A percentile compares a stretch with the other conserved stretches of the same genome.
Conservation (phyloP, 2,329 filamentous ascomycete genomes). For the Phialophora macrospora region DNA sequence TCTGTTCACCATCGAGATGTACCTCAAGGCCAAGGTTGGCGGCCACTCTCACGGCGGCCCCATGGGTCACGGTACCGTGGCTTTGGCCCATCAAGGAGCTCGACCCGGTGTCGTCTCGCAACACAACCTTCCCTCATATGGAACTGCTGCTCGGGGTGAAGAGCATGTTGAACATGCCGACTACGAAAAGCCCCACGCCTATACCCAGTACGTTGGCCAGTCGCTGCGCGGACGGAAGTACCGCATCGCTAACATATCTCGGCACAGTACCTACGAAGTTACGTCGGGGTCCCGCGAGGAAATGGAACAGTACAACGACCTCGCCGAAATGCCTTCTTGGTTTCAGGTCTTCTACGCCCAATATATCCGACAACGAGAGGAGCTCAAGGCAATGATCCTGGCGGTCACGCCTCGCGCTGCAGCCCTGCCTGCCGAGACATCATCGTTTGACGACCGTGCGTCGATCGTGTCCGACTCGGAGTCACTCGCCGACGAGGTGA, state of each 20-base stretch:
- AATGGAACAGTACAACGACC: conserved; percentile 51
- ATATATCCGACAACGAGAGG: conserved; percentile 64
- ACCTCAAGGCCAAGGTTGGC: conserved; percentile 35
- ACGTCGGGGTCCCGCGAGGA: conserved; percentile 10
- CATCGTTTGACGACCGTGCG: background rate
- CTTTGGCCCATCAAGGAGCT: background rate
- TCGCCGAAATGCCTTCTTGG: conserved; percentile 70
- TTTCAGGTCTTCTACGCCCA: conserved; percentile 65
- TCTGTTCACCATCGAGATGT: conserved; percentile 36
- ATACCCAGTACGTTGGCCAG: background rate
- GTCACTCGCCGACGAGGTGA: background rate
- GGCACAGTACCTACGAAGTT: conserved; percentile 36
- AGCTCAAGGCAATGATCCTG: conserved; percentile 61
- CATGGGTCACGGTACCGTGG: conserved; percentile 13
- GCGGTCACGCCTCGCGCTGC: conserved; percentile 11
- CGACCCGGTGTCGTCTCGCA: background rate
- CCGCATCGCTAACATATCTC: background rate
- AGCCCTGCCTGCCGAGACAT: background rate
- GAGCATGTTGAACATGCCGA: background rate
- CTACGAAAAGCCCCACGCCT: conserved; percentile 4
- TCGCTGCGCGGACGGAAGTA: background rate
- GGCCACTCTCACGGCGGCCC: conserved; percentile 38
- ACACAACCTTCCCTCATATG: background rate
- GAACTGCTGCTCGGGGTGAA: background rate
- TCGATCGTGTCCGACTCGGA: background rate